Evolutionary conservation across 768 basidiomycete genomes (phyloP), one percentile per base, ranked within the genome.

Genomic region (Lactarius akahatsu): DNA sequence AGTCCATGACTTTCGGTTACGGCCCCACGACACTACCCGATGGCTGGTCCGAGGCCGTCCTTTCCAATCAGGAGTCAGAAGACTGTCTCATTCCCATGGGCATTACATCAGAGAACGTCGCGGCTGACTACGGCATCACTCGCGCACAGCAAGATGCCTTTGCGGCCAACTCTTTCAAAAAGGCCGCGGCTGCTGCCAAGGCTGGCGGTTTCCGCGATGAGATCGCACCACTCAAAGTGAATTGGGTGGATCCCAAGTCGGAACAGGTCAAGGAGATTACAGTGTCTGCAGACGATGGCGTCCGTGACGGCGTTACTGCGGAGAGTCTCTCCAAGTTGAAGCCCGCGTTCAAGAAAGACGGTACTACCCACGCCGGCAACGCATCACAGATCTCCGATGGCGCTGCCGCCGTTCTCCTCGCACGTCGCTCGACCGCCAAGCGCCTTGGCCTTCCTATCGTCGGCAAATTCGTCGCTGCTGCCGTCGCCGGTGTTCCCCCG

Each of bases 81-180:
- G 93, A 95, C 78, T 94, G 92, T 74, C 81, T 90, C 32, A 80
- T 92, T 65, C 92, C 92, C 54, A 94, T 94, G 92, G 95, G 94
- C 41, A 88, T 95, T 79, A 95, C 95, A 23, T 93, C 91, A n/a
- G 94, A 96, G 80, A 94, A 94, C 75, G 92, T 95, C 70, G 92
- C 94, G 15, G 75, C 81, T 58, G 86, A 93, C 63, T 96, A 83
- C 76, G 79, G 80, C 66, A 85, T 96, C 74, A 80, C 88, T 34
- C 89, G 95, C 61, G 80, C 81, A 57, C 78, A 76, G n/a, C 92
- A 96, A 78, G 95, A 96, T 79, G 83, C 81, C 63, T 95, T 96
- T 72, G 88, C 94, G 7, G 92, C 92, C 16, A 76, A 80, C 54
- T 94, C 92, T 0, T 94, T 92, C 85, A 86, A 88, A 72, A 92